Base-by-base conservation (phyloP, 495 filamentous ascomycete genomes). In the Penicillium desertorum region DNA sequence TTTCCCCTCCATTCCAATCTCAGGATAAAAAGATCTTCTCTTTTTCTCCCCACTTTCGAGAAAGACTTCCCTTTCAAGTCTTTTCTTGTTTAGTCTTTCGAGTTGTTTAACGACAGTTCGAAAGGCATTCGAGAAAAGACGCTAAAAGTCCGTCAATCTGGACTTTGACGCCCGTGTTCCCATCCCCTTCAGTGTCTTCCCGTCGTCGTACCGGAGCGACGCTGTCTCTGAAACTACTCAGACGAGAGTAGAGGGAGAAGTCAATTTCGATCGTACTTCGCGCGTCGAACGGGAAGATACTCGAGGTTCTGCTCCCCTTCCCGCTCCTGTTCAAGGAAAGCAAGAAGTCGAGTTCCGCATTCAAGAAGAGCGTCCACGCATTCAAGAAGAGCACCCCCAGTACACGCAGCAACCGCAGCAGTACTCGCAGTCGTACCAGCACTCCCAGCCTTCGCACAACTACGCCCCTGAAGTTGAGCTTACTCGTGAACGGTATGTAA, bases 111-210 rank as follows among this genome's bases (percentile, higher is more conserved):
- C 68, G 80, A 84, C 81, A 80, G 79, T 83, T 90, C 90, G 90
- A 87, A 88, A 93, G 90, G 88, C 86, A 86, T 90, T 85, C 87
- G 86, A 92, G 91, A 90, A 91, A 82, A 85, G 84, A 85, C 86
- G 84, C 84, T 84, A 72, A 76, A 85, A 86, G 82, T 84, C 86
- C 85, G 93, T 80, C 91, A 98, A 93, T 81, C 93, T 98, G 92
- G 93, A 96, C 88, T 97, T 96, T 91, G 92, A 97, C 89, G 92
- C 92, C 81, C 89, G 91, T 76, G 90, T 98, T 77, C 93, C 93
- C 80, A 95, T 98, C 78, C 93, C 93, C 77, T 93, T 96, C 86
- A 96, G 92, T 87, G 88, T 97, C 87, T 96, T 98, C 88, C 93
- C 93, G 81, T 96, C 91, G 74, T 89, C 93, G 76, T 98, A 96